phyloP scores from a whole-genome alignment of 169 alveolate genomes.

The Plasmodium billcollinsi region DNA sequence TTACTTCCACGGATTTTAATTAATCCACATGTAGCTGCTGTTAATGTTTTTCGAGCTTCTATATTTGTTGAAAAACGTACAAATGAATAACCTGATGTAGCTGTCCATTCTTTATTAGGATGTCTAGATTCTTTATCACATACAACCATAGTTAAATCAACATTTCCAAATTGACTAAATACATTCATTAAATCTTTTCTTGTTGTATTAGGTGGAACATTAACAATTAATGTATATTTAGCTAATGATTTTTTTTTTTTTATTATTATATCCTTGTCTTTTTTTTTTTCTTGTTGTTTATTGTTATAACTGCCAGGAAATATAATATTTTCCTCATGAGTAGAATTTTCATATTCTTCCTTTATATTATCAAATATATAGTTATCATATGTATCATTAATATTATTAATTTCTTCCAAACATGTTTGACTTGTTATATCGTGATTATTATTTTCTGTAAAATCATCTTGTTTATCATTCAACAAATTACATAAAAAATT shows the following conservation, averaged over 20 bases:
- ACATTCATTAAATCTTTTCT: constrained; percentile 76
- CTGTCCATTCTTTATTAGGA: constrained; percentile 85
- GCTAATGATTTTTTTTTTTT: constrained; percentile 37
- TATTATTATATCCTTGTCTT: neutral
- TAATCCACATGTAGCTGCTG: constrained; percentile 76
- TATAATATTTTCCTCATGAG: too few species aligned
- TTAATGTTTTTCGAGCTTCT: constrained; percentile 79
- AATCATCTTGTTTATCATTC: too few species aligned
- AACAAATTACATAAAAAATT: too few species aligned
- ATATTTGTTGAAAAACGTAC: constrained; percentile 79
- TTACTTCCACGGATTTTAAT: constrained; percentile 81
- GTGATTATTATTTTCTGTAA: too few species aligned
- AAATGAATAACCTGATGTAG: constrained; percentile 83
- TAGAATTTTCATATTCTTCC: too few species aligned
- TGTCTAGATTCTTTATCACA: constrained; percentile 82
- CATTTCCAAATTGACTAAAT: constrained; percentile 81
- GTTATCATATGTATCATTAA: too few species aligned
- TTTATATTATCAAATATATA: too few species aligned
- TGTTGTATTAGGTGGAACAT: constrained; percentile 82
- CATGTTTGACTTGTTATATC: too few species aligned
- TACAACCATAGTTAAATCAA: constrained; percentile 82
- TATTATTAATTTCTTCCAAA: too few species aligned
- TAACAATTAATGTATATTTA: constrained; percentile 79
- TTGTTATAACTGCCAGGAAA: neutral
- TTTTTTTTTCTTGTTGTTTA: neutral